Conservation (phyloP, 495 filamentous ascomycete genomes). For the Trichoderma gamsii region DNA sequence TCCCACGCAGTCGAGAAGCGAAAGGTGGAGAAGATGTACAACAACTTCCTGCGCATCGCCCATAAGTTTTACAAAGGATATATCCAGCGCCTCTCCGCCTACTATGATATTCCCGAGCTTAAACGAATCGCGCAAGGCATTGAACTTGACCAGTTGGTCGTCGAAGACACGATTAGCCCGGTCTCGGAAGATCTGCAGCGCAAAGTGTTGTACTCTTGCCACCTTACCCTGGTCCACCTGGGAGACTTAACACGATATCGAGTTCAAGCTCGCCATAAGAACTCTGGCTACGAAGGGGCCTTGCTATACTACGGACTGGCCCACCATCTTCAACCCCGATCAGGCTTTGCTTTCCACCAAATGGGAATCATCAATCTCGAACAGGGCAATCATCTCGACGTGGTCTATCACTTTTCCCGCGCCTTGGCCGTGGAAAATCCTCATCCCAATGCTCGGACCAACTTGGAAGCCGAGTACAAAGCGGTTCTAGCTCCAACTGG, state of each 20-base stretch:
- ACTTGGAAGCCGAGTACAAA: conserved; percentile 76
- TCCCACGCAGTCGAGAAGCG: conserved; percentile 68
- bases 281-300: conserved; percentile 72
- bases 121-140: conserved; percentile 63
- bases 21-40: conserved; percentile 73
- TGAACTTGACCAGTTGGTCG: conserved; percentile 27
- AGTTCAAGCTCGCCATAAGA: conserved; percentile 43
- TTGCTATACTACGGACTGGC: conserved; percentile 82
- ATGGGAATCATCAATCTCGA: conserved; percentile 75
- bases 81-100: conserved; percentile 68
- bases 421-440: conserved; percentile 67
- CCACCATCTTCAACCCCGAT: conserved; percentile 65
- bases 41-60: conserved; percentile 75
- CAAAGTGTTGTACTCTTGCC: conserved; percentile 65
- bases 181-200: conserved; percentile 43
- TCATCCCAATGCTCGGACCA: conserved; percentile 62
- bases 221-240: conserved; percentile 75
- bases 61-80: conserved; percentile 82
- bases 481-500: conserved; percentile 37
- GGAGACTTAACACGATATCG: conserved; percentile 92
- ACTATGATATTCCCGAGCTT: conserved; percentile 68
- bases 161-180: conserved; percentile 28
- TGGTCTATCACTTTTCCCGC: conserved; percentile 84
- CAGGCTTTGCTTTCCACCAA: conserved; percentile 81
- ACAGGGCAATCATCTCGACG: conserved; percentile 68